These are phyloP conservation scores for Backusella circina DNA, from an alignment of 192 early-diverging fungal species.

Conservation along the genomic window DNA sequence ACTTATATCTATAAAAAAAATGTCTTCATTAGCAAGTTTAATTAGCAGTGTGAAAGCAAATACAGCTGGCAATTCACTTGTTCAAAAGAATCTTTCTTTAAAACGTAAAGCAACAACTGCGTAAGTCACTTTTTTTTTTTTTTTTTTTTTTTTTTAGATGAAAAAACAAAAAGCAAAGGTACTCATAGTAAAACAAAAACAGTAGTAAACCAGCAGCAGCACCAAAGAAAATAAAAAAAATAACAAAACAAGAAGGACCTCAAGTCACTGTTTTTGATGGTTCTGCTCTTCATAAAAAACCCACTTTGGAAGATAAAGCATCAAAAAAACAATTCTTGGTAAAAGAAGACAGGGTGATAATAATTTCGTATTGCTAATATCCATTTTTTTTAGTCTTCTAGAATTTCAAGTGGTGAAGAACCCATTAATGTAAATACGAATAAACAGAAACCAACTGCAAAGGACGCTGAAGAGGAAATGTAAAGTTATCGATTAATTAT, in stretches of 20 bases:
- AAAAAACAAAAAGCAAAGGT: not conserved
- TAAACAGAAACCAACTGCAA: not conserved
- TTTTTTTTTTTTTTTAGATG: not conserved
- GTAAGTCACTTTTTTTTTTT: not conserved
- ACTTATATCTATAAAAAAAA: not conserved
- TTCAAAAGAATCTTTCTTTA: constrained; percentile 13
- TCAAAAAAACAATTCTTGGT: constrained; percentile 43
- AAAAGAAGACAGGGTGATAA: not conserved
- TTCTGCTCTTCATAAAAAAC: constrained; percentile 7
- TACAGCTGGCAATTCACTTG: constrained; percentile 9
- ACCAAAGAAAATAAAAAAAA: not conserved
- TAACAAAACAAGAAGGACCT: constrained; percentile 15
- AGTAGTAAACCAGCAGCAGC: not conserved
- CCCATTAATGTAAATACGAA: not conserved
- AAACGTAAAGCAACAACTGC: constrained; percentile 4
- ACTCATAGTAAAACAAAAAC: not conserved
- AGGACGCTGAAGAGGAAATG: constrained; percentile 38
- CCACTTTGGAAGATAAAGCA: constrained; percentile 13
- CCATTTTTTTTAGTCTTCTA: constrained; percentile 28
- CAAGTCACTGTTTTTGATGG: constrained; percentile 35
- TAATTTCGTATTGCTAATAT: no score
- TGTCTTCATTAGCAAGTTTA: constrained; percentile 26
- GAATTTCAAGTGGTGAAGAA: constrained; percentile 21
- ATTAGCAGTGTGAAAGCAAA: constrained; percentile 25
- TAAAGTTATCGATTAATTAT: no score